Evolutionary conservation across 192 early-diverging fungal species (phyloP), one percentile per base, ranked within the genome.

Genomic region (Podila minutissima): DNA sequence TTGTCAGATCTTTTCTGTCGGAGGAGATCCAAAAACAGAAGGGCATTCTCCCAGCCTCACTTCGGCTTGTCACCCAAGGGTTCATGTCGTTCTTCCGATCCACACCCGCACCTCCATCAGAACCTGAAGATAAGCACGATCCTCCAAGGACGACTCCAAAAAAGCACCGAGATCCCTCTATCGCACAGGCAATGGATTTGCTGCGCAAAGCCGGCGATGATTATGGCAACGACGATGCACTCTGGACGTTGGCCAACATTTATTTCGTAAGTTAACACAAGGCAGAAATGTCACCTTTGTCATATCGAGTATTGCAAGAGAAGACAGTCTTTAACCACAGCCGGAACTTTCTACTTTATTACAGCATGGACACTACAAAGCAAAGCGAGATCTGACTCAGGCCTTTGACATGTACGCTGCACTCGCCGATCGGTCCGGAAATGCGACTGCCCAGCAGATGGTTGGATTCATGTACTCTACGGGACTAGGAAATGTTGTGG

Each of bases 391-490:
- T 75, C 71, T 89, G 17, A 63, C 76, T 2, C 64, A 79, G 19
- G 94, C 95, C 31, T 91, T 92, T 67, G 62, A 83, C 19, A 87
- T 91, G 67, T 97, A 93, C 76, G 67, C 82, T 63, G 37, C 71
- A 49, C 84, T 95, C 35, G 91, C 93, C 3, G 81, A 88, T 35
- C 64, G 75, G 37, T 89, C 84, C 31, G 97, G 96, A 62, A 93
- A 95, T 75, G 87, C 94, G 4, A 87, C 91, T 15, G 97, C 94
- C 19, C 98, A 96, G 74, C 92, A 96, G 32, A 94, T 94, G 87
- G 81, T 98, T 7, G 98, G 97, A 17, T 89, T 96, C 60, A 91
- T 96, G 82, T 93, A 98, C 82, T 92, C 97, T 15, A 96, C 97
- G 0, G 97, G 96, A 1, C 66, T 98, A 60, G 96, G 96, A 7